Evolutionary conservation across 2,329 filamentous ascomycete species (phyloP), one percentile per base, ranked within the genome.

Genomic region (Xylaria sp.): DNA sequence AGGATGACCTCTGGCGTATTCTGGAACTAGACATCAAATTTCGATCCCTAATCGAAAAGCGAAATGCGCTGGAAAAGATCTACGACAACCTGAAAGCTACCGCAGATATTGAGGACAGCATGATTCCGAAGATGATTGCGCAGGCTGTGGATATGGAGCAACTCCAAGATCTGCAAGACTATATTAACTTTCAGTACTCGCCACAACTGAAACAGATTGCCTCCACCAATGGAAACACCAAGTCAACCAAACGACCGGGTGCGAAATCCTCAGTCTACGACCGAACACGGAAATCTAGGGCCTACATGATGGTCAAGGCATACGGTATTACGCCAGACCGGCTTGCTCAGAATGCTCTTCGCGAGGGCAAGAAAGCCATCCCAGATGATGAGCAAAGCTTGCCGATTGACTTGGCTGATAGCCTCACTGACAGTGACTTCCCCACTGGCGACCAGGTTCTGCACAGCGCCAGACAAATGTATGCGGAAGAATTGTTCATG

Each of bases 11-110:
- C 2, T 99, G 94, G 94, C 89, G 92, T 57, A 91, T 99, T 54
- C 84, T 97, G 48, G 94, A 99, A 68, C 83, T 95, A 56, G 94
- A 99, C 72, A 86, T 97, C 71, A 97, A 96, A 73, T 99, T 95
- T 74, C 88, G 92, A 52, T 94, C 92, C 1, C 84, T 97, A 57
- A 83, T 95, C 51, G 94, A 99, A 70, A 96, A 96, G 79, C 86
- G 93, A 44, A 93, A 93, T 67, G 84, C 90, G 2, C 83, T 99
- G 11, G 87, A 92, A 68, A 89, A 85, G 75, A 88, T 87, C 0
- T 93, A 87, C 64, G 85, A 91, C 13, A 90, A 87, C 62, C 77
- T 96, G 18, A 88, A 86, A 69, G 76, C 77, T 1, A 75, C 76
- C 4, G 76, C 84, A 16, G 81, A 82, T 2, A 79, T 92, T 18